A percentile compares a stretch with the other conserved stretches of the same genome.
These are phyloP conservation scores for Phaseolus coccineus DNA, from an alignment of 331 rosid genomes.

Conservation along the genomic window DNA sequence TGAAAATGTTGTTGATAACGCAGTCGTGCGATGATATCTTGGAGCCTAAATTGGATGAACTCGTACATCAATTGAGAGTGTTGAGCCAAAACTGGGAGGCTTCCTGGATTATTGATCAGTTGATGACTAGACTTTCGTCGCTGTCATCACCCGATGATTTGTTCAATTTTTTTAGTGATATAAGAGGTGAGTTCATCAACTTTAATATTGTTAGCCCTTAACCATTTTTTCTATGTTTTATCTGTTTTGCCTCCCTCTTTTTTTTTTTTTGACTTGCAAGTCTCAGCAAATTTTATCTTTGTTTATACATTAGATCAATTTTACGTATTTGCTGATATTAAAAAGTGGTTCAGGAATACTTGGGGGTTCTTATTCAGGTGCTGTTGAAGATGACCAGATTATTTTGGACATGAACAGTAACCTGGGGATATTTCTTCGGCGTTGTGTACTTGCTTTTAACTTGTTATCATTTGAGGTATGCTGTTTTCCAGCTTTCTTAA, in stretches of 20 bases:
- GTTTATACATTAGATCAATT: constrained; percentile 9
- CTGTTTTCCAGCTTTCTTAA: background rate
- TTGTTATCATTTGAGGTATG: constrained; percentile 86
- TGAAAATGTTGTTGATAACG: constrained; percentile 31
- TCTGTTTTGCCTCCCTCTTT: background rate
- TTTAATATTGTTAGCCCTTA: background rate
- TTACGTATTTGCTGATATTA: constrained; percentile 16
- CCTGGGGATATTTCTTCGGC: constrained; percentile 87
- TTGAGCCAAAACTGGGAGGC: constrained; percentile 60
- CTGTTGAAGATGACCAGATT: constrained; percentile 78
- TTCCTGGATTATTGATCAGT: constrained; percentile 66
- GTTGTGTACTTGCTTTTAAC: constrained; percentile 89
- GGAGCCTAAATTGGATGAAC: constrained; percentile 92
- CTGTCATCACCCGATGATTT: constrained; percentile 86
- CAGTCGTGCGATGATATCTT: constrained; percentile 87
- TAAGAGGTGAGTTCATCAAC: constrained; percentile 67
- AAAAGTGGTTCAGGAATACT: constrained; percentile 69
- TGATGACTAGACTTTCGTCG: constrained; percentile 71
- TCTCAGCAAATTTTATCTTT: background rate
- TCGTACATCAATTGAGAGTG: constrained; percentile 72
- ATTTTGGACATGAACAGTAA: constrained; percentile 82
- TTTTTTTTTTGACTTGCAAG: background rate
- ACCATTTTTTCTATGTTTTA: background rate
- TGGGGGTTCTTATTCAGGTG: constrained; percentile 77
- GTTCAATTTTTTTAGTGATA: constrained; percentile 82